Evolutionary conservation across 192 early-diverging fungal genomes (phyloP).

Genomic region (Chytriomyces sp.): DNA sequence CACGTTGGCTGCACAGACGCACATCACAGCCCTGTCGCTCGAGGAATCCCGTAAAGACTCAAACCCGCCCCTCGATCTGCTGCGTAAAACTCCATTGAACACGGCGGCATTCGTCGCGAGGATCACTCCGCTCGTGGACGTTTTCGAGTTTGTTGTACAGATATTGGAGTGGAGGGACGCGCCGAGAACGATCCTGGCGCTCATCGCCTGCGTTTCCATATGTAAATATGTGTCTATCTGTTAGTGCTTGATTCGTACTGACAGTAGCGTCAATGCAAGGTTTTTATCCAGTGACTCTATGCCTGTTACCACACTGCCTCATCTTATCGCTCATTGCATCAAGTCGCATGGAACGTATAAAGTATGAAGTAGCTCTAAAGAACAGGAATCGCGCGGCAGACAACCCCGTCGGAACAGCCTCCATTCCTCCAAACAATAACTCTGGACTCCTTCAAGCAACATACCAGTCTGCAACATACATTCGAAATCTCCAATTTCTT

Average conservation of each 20-base stretch:
- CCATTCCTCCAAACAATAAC: neutral
- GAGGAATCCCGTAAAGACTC: constrained; percentile 49
- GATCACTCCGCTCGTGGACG: constrained; percentile 67
- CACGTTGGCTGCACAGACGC: constrained; percentile 55
- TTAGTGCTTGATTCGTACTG: neutral
- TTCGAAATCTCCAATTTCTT: constrained; percentile 73
- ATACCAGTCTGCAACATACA: constrained; percentile 60
- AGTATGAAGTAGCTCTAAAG: constrained; percentile 31
- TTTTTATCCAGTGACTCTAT: constrained; percentile 60
- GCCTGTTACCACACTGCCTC: constrained; percentile 58
- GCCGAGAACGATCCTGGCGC: constrained; percentile 58
- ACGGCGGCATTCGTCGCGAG: constrained; percentile 71
- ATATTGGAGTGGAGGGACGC: constrained; percentile 76
- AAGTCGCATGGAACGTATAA: constrained; percentile 58
- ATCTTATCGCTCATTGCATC: constrained; percentile 58
- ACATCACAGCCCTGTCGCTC: constrained; percentile 44
- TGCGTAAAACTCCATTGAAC: constrained; percentile 71
- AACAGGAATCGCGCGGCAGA: neutral
- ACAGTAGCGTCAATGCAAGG: constrained; percentile 44
- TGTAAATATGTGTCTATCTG: constrained; percentile 44
- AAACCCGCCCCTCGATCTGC: constrained; percentile 64
- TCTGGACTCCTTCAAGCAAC: neutral
- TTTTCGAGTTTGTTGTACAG: constrained; percentile 65
- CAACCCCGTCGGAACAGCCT: no score
- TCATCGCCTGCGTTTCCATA: constrained; percentile 41